Evolutionary conservation across 73 alveolate species (phyloP).

Genomic region (Paramecium tetraurelia): DNA sequence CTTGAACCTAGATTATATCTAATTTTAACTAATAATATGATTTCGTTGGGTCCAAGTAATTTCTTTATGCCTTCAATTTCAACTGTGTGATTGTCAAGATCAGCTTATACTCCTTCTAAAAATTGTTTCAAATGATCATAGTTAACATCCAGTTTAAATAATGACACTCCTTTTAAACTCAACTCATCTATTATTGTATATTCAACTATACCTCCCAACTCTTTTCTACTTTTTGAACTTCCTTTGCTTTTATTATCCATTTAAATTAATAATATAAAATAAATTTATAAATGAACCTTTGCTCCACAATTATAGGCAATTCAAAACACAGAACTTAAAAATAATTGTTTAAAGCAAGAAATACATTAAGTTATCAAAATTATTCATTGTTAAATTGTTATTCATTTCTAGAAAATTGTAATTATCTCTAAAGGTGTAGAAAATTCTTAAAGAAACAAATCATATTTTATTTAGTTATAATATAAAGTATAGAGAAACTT

Average conservation of each 20-base stretch:
- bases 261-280: not conserved
- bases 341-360: not conserved
- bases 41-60: conserved; percentile 24
- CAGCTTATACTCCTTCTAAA: conserved; percentile 50
- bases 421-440: too few species aligned
- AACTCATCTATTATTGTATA: conserved; percentile 8
- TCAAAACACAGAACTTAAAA: not conserved
- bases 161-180: conserved; percentile 56
- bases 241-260: conserved; percentile 47
- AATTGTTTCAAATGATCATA: conserved; percentile 57
- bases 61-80: conserved; percentile 47
- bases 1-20: not conserved
- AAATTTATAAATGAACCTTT: not conserved
- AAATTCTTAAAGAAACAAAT: too few species aligned
- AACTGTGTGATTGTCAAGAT: conserved; percentile 27
- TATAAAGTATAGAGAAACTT: too few species aligned
- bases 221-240: conserved; percentile 34
- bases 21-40: not conserved
- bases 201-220: not conserved
- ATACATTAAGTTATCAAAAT: too few species aligned
- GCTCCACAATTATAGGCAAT: not conserved
- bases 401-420: too few species aligned
- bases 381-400: too few species aligned
- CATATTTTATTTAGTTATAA: too few species aligned
- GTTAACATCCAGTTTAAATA: conserved; percentile 58